Conservation (phyloP, 257 asterid species). For the Haberlea rhodopensis region DNA sequence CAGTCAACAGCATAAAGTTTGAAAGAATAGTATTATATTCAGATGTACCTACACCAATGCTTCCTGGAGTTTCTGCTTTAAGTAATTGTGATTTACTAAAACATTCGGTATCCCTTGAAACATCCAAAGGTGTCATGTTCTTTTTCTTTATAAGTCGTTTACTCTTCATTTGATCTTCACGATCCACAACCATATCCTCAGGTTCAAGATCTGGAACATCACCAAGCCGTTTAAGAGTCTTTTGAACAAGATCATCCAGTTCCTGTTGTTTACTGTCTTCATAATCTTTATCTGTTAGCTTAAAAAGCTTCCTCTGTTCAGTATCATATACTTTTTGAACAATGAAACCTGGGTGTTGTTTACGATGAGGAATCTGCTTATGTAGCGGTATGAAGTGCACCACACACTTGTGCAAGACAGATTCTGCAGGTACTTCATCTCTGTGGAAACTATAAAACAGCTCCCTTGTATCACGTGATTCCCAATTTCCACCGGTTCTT, state of each 20-base stretch:
- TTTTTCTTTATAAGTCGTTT: conserved; percentile 57
- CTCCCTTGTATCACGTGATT: conserved; percentile 62
- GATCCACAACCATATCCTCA: conserved; percentile 46
- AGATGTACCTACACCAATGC: conserved; percentile 43
- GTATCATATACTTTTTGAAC: conserved; percentile 83
- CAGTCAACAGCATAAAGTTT: conserved; percentile 47
- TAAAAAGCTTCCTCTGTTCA: conserved; percentile 58
- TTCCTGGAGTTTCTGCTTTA: conserved; percentile 72
- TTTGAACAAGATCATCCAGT: conserved; percentile 69
- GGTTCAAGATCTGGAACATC: conserved; percentile 74
- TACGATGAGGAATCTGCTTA: conserved; percentile 69
- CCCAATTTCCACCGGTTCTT: conserved; percentile 69
- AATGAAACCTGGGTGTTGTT: conserved; percentile 80
- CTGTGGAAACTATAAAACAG: conserved; percentile 79
- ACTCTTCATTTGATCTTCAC: conserved; percentile 56
- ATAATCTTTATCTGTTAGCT: conserved; percentile 70
- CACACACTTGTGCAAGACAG: conserved; percentile 86
- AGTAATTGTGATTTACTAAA: conserved; percentile 39
- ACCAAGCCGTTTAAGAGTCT: conserved; percentile 63
- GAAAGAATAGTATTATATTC: conserved; percentile 49
- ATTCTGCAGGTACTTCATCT: conserved; percentile 85
- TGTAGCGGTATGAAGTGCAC: conserved; percentile 78
- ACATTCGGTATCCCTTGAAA: conserved; percentile 61
- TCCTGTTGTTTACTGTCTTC: conserved; percentile 72
- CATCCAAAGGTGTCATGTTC: conserved; percentile 61